Conservation (phyloP, 2,329 filamentous ascomycete species). For the Colletotrichum graminicola region DNA sequence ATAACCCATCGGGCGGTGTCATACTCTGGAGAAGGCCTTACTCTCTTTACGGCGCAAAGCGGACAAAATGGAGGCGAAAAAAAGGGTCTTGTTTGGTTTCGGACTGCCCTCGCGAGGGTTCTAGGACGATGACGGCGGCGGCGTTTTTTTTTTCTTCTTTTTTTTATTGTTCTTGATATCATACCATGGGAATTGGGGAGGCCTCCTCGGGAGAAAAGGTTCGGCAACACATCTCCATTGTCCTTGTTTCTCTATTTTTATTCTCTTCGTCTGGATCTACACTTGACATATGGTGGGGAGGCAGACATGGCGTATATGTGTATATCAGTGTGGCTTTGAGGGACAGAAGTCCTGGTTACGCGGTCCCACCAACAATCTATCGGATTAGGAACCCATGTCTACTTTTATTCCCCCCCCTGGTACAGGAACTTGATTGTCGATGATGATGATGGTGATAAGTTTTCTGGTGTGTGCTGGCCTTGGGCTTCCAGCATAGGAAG, state of each 20-base stretch:
- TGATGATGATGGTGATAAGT: no score
- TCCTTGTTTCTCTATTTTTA: background rate
- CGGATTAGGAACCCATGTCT: no score
- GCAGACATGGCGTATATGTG: background rate
- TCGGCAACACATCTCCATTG: background rate
- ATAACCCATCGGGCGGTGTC: background rate
- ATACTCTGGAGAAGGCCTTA: slow-evolving; percentile 1
- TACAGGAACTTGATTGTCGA: background rate
- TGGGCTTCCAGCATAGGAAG: slow-evolving; percentile 14
- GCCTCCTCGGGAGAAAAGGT: background rate
- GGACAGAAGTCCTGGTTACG: background rate
- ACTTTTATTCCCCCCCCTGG: background rate
- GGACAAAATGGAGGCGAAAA: slow-evolving; percentile 17
- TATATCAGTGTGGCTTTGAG: background rate
- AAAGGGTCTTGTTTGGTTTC: background rate
- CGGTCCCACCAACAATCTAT: no score
- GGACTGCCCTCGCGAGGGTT: slow-evolving; percentile 32
- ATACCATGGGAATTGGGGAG: background rate
- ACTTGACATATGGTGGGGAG: background rate
- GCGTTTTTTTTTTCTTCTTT: background rate
- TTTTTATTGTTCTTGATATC: slow-evolving; percentile 7
- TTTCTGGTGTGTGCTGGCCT: background rate
- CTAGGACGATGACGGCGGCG: slow-evolving; percentile 24
- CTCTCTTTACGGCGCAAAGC: background rate
- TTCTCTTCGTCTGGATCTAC: slow-evolving; percentile 2